These are phyloP conservation scores for Didymella lethalis DNA, from an alignment of 2,329 filamentous ascomycete genomes.

Conservation along the genomic window DNA sequence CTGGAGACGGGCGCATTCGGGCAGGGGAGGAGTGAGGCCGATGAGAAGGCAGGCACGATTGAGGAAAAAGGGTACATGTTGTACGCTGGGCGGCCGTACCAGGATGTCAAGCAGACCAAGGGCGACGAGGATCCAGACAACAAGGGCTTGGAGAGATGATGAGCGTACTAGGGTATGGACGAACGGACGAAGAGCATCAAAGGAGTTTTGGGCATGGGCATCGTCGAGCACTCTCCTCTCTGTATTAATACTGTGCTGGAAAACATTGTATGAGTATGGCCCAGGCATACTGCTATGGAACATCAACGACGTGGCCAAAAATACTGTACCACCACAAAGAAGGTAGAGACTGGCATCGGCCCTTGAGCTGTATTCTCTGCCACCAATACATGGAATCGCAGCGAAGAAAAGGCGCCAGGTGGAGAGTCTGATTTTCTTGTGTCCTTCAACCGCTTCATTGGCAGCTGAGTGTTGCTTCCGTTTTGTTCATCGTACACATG, in stretches of 20 bases:
- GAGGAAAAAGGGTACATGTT: slow-evolving; percentile 52
- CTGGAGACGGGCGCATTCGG: slow-evolving; percentile 46
- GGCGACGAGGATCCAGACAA: slow-evolving; percentile 41
- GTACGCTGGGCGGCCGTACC: slow-evolving; percentile 46
- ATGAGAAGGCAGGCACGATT: slow-evolving; percentile 47
- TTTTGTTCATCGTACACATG: slow-evolving; percentile 15
- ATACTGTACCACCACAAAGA: neutral
- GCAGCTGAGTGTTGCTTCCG: slow-evolving; percentile 3
- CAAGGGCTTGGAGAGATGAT: slow-evolving; percentile 31
- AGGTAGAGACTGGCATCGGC: neutral
- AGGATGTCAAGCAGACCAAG: slow-evolving; percentile 40
- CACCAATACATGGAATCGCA: neutral
- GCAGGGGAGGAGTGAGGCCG: slow-evolving; percentile 36
- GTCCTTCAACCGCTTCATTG: neutral
- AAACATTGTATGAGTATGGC: slow-evolving; percentile 7
- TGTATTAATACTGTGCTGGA: slow-evolving; percentile 27
- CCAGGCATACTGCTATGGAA: neutral
- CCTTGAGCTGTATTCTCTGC: neutral
- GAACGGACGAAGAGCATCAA: neutral
- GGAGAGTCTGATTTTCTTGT: neutral
- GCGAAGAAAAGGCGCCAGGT: neutral
- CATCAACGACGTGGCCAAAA: neutral
- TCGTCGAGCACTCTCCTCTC: slow-evolving; percentile 13
- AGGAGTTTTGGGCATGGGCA: slow-evolving; percentile 20
- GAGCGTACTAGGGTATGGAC: neutral